These are phyloP conservation scores for Cystobasidium slooffiae DNA, from an alignment of 1,284 basidiomycete genomes.

Conservation along the genomic window DNA sequence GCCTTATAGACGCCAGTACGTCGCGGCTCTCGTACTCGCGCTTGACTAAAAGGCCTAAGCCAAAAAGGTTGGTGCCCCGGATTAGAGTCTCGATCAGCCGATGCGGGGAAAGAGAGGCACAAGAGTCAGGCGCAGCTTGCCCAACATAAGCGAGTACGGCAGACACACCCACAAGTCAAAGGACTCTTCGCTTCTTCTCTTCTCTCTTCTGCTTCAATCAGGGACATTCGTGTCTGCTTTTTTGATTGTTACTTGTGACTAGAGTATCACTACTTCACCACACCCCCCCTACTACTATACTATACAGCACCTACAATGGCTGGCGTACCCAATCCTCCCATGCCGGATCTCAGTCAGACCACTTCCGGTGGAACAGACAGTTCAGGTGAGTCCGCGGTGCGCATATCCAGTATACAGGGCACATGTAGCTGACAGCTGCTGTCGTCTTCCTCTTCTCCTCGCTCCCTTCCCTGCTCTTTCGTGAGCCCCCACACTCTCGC, in stretches of 20 bases:
- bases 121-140: neutral
- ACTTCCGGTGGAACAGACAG: constrained; percentile 33
- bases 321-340: constrained; percentile 29
- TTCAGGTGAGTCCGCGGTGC: constrained; percentile 21
- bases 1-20: no score
- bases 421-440: neutral
- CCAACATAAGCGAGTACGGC: neutral
- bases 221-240: neutral
- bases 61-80: neutral
- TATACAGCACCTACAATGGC: constrained; percentile 15
- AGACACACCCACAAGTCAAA: neutral
- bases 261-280: neutral
- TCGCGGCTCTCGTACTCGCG: neutral
- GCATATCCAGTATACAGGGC: neutral
- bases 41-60: neutral
- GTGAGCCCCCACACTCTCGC: no score
- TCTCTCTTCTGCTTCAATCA: neutral
- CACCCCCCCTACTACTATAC: neutral
- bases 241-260: neutral
- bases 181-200: neutral
- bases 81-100: constrained; percentile 3
- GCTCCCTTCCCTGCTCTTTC: neutral
- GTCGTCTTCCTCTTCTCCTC: neutral
- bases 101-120: constrained; percentile 8
- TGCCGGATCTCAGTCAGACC: constrained; percentile 39